Conservation (phyloP, 2,329 filamentous ascomycete genomes). For the Amesomyces nigricolor region DNA sequence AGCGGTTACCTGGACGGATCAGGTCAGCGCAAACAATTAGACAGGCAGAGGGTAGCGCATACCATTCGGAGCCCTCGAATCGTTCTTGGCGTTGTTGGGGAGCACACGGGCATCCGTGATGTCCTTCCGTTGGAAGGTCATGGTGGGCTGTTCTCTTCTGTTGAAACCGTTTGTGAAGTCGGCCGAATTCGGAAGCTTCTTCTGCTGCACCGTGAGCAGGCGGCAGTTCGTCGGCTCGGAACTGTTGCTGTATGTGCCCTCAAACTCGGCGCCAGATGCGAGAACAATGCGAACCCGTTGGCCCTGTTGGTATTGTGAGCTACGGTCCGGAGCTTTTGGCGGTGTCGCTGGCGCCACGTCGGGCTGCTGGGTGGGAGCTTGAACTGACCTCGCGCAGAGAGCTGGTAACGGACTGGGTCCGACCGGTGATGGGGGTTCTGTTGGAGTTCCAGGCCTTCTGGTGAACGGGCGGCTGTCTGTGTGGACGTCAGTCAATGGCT, state of each 20-base stretch:
- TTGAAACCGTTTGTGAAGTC: slow-evolving; percentile 30
- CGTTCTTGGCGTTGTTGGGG: slow-evolving; percentile 31
- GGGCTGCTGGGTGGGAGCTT: background rate
- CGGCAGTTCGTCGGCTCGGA: slow-evolving; percentile 27
- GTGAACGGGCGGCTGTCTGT: slow-evolving; percentile 30
- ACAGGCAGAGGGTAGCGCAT: slow-evolving; percentile 15
- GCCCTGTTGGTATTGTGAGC: slow-evolving; percentile 25
- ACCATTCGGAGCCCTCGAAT: slow-evolving; percentile 38
- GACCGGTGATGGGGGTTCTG: slow-evolving; percentile 31
- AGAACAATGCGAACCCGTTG: slow-evolving; percentile 30
- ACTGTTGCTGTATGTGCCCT: slow-evolving; percentile 30
- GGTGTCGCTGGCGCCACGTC: slow-evolving; percentile 7
- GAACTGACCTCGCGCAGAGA: slow-evolving; percentile 31
- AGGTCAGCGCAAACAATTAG: background rate
- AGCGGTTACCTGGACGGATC: slow-evolving; percentile 50
- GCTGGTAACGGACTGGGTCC: slow-evolving; percentile 25
- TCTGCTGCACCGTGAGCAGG: slow-evolving; percentile 33
- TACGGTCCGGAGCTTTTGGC: background rate
- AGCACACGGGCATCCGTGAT: slow-evolving; percentile 27
- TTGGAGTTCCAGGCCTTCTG: slow-evolving; percentile 31
- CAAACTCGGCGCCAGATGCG: slow-evolving; percentile 29
- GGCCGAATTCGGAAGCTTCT: slow-evolving; percentile 28
- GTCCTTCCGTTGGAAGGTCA: slow-evolving; percentile 34
- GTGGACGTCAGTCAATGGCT: slow-evolving; percentile 15
- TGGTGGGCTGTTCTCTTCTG: slow-evolving; percentile 29